These are phyloP conservation scores for Exutisphaerella laricina DNA, from an alignment of 2,329 filamentous ascomycete species.

Conservation along the genomic window DNA sequence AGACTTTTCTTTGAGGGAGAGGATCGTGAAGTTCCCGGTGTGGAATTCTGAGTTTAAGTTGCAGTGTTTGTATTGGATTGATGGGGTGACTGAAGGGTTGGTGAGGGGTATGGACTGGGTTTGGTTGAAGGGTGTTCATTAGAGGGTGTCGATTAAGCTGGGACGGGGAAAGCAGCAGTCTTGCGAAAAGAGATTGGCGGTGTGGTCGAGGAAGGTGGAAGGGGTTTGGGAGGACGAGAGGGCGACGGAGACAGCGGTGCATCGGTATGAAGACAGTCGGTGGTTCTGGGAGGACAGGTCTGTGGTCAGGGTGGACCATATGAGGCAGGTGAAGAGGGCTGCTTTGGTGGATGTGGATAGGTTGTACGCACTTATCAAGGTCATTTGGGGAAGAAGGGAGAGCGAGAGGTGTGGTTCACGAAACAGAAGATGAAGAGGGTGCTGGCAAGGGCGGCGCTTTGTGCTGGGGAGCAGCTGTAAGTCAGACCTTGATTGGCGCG, in stretches of 20 bases:
- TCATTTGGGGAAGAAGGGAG: constrained; percentile 3
- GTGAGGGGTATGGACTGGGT: constrained; percentile 13
- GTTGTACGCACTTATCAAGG: constrained; percentile 2
- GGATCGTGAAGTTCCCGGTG: constrained; percentile 18
- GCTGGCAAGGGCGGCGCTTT: constrained; percentile 7
- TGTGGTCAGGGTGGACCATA: constrained; percentile 12
- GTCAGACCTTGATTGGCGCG: neutral
- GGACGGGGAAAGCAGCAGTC: neutral
- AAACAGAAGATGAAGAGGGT: constrained; percentile 8
- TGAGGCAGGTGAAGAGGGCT: constrained; percentile 5
- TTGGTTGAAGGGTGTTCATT: constrained; percentile 19
- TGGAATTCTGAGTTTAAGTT: constrained; percentile 18
- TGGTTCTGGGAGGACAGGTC: constrained; percentile 8
- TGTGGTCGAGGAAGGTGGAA: neutral
- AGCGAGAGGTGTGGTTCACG: constrained; percentile 1
- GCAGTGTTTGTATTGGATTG: constrained; percentile 16
- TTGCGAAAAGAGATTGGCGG: neutral
- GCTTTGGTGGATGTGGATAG: constrained; percentile 2
- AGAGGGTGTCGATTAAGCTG: constrained; percentile 11
- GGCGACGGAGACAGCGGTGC: constrained; percentile 8
- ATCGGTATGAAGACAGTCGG: constrained; percentile 10
- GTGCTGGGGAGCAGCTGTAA: constrained; percentile 6
- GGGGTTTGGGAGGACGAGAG: constrained; percentile 12
- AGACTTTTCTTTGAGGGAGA: constrained; percentile 9
- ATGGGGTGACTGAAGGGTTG: constrained; percentile 12